Evolutionary conservation across 2,329 filamentous ascomycete genomes (phyloP).

Genomic region (Hypoxylon sp.): DNA sequence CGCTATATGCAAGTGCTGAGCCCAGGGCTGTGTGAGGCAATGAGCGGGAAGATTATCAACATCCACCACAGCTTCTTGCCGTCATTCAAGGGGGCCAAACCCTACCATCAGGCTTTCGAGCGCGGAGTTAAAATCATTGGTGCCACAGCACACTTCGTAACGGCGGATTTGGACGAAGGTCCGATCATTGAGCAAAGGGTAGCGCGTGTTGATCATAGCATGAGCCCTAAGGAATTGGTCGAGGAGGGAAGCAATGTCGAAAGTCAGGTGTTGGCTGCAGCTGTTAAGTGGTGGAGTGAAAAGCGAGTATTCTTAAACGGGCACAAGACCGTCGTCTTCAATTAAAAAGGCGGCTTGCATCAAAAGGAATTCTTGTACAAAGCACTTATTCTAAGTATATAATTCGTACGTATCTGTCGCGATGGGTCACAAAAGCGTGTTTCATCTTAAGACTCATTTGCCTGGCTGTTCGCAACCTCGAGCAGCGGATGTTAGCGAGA

Average conservation of each 20-base stretch:
- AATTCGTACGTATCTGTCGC: not conserved
- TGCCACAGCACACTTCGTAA: conserved; percentile 88
- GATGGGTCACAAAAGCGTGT: not conserved
- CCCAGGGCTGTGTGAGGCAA: conserved; percentile 79
- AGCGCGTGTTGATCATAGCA: conserved; percentile 80
- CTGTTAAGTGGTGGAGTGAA: conserved; percentile 88
- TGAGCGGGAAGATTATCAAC: conserved; percentile 92
- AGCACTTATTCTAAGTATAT: not conserved
- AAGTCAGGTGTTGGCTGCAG: conserved; percentile 84
- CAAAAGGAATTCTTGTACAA: conserved; percentile 6
- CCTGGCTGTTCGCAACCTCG: not conserved
- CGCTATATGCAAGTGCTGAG: conserved; percentile 91
- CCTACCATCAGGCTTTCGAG: conserved; percentile 90
- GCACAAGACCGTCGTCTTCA: conserved; percentile 84
- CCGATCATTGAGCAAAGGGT: conserved; percentile 91
- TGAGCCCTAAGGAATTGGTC: conserved; percentile 82
- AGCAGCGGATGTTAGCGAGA: not conserved
- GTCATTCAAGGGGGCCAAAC: conserved; percentile 89
- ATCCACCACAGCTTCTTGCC: conserved; percentile 92
- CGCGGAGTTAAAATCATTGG: conserved; percentile 91
- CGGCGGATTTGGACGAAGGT: conserved; percentile 86
- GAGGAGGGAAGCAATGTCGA: conserved; percentile 88
- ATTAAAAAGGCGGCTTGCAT: conserved; percentile 48
- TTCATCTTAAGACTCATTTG: not conserved
- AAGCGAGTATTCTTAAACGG: conserved; percentile 83